A percentile compares a stretch with the other conserved stretches of the same genome.
Evolutionary conservation across 2,329 filamentous ascomycete species (phyloP).

Genomic region (Clarireedia paspali): DNA sequence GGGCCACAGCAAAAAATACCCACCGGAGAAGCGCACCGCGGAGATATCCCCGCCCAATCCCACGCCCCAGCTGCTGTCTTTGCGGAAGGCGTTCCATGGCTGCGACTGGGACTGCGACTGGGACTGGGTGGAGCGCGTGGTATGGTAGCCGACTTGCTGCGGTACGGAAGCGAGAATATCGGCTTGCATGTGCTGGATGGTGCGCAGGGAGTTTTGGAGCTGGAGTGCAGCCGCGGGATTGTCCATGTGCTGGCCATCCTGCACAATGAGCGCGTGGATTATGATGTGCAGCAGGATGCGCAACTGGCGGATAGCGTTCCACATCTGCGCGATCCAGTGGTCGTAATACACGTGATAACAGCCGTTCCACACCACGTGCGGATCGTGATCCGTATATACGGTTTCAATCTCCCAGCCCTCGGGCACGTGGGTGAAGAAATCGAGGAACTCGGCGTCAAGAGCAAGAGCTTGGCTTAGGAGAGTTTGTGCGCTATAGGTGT

Average conservation of each 20-base stretch:
- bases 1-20: constrained; percentile 25
- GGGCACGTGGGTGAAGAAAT: constrained; percentile 11
- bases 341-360: constrained; percentile 24
- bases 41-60: not conserved
- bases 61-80: not conserved
- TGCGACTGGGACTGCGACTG: not conserved
- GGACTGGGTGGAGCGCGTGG: not conserved
- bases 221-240: constrained; percentile 8
- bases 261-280: constrained; percentile 16
- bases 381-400: constrained; percentile 18
- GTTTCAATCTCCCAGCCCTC: constrained; percentile 19
- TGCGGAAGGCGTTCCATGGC: not conserved
- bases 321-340: constrained; percentile 23
- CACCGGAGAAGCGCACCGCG: constrained; percentile 13
- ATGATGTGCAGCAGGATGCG: constrained; percentile 23
- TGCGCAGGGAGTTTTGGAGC: constrained; percentile 5
- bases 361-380: constrained; percentile 23
- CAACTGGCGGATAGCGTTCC: constrained; percentile 22
- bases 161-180: constrained; percentile 26
- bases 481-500: not conserved
- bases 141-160: constrained; percentile 12
- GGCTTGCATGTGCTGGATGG: constrained; percentile 15
- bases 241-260: constrained; percentile 9
- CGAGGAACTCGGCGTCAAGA: constrained; percentile 19
- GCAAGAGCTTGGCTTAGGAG: constrained; percentile 19